A percentile compares a stretch with the other conserved stretches of the same genome.
phyloP scores from a whole-genome alignment of 768 basidiomycete species.

The Punctularia strigosozonata region DNA sequence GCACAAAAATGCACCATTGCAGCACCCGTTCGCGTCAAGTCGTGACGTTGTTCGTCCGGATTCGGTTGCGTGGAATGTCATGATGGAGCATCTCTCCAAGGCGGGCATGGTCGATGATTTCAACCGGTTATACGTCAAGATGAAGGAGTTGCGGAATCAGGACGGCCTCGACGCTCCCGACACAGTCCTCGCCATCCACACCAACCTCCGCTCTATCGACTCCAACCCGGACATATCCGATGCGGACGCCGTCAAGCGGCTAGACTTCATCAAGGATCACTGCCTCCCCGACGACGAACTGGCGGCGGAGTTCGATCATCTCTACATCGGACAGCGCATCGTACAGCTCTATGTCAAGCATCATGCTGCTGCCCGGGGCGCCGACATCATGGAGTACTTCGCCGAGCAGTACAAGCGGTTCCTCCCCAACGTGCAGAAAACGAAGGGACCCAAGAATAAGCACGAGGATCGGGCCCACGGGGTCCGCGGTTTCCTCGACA shows the following conservation, averaged over 20 bases:
- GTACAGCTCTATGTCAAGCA: too few species aligned
- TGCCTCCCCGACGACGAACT: too few species aligned
- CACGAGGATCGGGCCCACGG: too few species aligned
- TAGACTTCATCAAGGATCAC: too few species aligned
- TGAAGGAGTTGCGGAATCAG: too few species aligned
- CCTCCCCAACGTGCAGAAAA: too few species aligned
- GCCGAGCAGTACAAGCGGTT: too few species aligned
- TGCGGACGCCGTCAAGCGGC: slow-evolving; percentile 2
- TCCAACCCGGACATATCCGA: slow-evolving; percentile 6
- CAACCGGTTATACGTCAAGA: slow-evolving; percentile 46
- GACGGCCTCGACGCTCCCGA: slow-evolving; percentile 19
- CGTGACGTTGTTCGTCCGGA: slow-evolving; percentile 39
- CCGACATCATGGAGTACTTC: slow-evolving; percentile 18
- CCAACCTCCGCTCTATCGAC: slow-evolving; percentile 26
- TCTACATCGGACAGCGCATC: too few species aligned
- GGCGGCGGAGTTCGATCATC: too few species aligned
- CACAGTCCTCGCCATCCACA: slow-evolving; percentile 31
- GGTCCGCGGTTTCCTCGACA: slow-evolving; percentile 8
- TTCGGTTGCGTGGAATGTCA: slow-evolving; percentile 38
- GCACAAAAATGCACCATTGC: too few species aligned
- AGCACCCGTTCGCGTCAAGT: slow-evolving; percentile 33
- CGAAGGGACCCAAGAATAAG: too few species aligned
- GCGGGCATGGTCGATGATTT: slow-evolving; percentile 39
- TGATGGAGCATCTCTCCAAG: slow-evolving; percentile 45
- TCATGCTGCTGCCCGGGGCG: slow-evolving; percentile 1